Evolutionary conservation across 257 asterid genomes (phyloP).

Genomic region (Ehretia macrophylla): DNA sequence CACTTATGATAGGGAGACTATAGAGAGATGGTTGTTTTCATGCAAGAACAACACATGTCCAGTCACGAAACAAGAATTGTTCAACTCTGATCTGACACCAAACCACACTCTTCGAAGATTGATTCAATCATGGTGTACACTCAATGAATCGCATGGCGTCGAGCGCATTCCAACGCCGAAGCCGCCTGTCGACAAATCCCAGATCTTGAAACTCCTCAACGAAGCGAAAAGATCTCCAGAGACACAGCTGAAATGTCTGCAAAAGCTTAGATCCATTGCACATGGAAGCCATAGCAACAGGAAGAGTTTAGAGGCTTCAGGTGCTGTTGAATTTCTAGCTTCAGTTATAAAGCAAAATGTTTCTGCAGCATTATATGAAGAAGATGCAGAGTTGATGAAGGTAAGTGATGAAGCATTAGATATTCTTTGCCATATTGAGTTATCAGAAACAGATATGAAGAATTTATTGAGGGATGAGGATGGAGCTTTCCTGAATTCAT

Average conservation of each 20-base stretch:
- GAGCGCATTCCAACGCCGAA: slow-evolving; percentile 69
- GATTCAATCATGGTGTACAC: slow-evolving; percentile 73
- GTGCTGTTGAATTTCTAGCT: slow-evolving; percentile 34
- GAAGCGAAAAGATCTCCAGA: slow-evolving; percentile 30
- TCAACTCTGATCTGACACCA: slow-evolving; percentile 49
- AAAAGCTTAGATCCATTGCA: slow-evolving; percentile 40
- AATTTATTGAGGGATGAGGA: slow-evolving; percentile 14
- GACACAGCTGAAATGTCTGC: slow-evolving; percentile 28
- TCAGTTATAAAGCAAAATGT: slow-evolving; percentile 19
- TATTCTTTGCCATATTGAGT: slow-evolving; percentile 38
- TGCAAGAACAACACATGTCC: slow-evolving; percentile 51
- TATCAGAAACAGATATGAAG: slow-evolving; percentile 35
- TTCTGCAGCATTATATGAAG: slow-evolving; percentile 1
- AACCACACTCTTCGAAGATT: slow-evolving; percentile 65
- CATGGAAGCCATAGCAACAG: slow-evolving; percentile 22
- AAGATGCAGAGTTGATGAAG: background rate
- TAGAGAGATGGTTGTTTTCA: slow-evolving; percentile 61
- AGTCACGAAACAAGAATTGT: slow-evolving; percentile 45
- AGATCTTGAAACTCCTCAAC: slow-evolving; percentile 36
- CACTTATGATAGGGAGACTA: slow-evolving; percentile 63
- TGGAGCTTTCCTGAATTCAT: slow-evolving; percentile 18
- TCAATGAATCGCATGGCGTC: slow-evolving; percentile 42
- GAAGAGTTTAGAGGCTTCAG: slow-evolving; percentile 32
- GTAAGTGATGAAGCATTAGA: slow-evolving; percentile 35
- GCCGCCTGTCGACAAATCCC: slow-evolving; percentile 34